phyloP scores from a whole-genome alignment of 257 asterid genomes.

The Verbascum thapsus region DNA sequence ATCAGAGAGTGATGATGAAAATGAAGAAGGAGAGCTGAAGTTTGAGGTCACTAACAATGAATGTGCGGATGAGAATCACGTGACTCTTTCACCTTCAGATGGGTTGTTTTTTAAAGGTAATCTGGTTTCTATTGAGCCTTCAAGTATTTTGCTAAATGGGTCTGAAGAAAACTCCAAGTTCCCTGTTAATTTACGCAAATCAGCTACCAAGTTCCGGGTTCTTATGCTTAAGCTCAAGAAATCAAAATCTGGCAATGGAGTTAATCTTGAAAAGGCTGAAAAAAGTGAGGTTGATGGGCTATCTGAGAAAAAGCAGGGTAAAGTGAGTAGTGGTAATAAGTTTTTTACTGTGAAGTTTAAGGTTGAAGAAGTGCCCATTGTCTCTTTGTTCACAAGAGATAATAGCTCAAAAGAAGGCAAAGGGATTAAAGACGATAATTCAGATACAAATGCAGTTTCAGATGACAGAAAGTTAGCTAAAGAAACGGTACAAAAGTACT shows the following conservation, averaged over 20 bases:
- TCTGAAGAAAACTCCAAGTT: slow-evolving; percentile 46
- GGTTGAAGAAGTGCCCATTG: slow-evolving; percentile 60
- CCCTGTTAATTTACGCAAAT: slow-evolving; percentile 45
- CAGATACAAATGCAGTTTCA: slow-evolving; percentile 14
- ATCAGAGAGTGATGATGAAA: slow-evolving; percentile 28
- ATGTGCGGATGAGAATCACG: slow-evolving; percentile 27
- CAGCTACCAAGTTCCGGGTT: slow-evolving; percentile 49
- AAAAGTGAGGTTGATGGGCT: slow-evolving; percentile 18
- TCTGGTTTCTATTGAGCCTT: slow-evolving; percentile 42
- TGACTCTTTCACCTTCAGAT: slow-evolving; percentile 39
- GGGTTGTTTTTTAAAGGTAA: slow-evolving; percentile 41
- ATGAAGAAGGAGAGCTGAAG: slow-evolving; percentile 36
- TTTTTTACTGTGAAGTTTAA: slow-evolving; percentile 59
- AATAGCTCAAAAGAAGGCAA: slow-evolving; percentile 45
- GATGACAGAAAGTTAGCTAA: slow-evolving; percentile 55
- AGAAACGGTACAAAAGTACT: slow-evolving; percentile 70
- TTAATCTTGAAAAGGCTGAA: neutral
- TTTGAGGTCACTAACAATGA: slow-evolving; percentile 30
- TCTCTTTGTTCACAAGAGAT: slow-evolving; percentile 62
- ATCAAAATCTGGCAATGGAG: slow-evolving; percentile 35
- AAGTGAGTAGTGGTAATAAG: slow-evolving; percentile 27
- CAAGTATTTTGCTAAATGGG: slow-evolving; percentile 28
- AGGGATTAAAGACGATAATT: slow-evolving; percentile 29
- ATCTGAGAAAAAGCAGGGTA: slow-evolving; percentile 3
- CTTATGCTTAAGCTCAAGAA: slow-evolving; percentile 53